These are phyloP conservation scores for Chaetomium olivaceum DNA, from an alignment of 2,329 filamentous ascomycete species.

Conservation along the genomic window DNA sequence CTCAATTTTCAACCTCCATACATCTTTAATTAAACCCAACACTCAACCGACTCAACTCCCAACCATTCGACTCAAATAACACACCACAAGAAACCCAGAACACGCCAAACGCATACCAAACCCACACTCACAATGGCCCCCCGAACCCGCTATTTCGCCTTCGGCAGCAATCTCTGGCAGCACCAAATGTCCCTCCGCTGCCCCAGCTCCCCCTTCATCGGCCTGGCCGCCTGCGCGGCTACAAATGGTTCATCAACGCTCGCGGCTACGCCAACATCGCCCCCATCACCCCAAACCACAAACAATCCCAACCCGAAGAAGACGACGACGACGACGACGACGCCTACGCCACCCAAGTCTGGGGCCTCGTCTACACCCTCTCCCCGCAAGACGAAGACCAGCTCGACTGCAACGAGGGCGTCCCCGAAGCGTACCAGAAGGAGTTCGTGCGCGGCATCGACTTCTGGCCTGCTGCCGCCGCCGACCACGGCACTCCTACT, in stretches of 20 bases:
- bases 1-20: not conserved
- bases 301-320: not conserved
- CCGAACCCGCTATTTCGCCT: slow-evolving; percentile 63
- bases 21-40: not conserved
- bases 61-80: not conserved
- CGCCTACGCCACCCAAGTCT: slow-evolving; percentile 47
- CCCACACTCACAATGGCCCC: not conserved
- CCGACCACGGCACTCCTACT: not conserved
- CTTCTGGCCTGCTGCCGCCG: slow-evolving; percentile 34
- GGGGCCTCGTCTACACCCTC: slow-evolving; percentile 59
- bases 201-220: slow-evolving; percentile 55
- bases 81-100: not conserved
- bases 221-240: slow-evolving; percentile 58
- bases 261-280: slow-evolving; percentile 71
- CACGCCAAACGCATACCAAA: not conserved
- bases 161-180: slow-evolving; percentile 68
- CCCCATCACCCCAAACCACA: not conserved
- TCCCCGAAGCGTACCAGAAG: slow-evolving; percentile 63
- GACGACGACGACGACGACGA: slow-evolving; percentile 27
- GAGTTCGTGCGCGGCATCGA: slow-evolving; percentile 44
- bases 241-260: slow-evolving; percentile 66
- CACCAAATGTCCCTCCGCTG: slow-evolving; percentile 66
- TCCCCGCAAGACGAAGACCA: slow-evolving; percentile 49
- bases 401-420: slow-evolving; percentile 62
- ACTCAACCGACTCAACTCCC: not conserved